Conservation (phyloP, 768 basidiomycete species). For the Pilatotrama ljubarskyi region DNA sequence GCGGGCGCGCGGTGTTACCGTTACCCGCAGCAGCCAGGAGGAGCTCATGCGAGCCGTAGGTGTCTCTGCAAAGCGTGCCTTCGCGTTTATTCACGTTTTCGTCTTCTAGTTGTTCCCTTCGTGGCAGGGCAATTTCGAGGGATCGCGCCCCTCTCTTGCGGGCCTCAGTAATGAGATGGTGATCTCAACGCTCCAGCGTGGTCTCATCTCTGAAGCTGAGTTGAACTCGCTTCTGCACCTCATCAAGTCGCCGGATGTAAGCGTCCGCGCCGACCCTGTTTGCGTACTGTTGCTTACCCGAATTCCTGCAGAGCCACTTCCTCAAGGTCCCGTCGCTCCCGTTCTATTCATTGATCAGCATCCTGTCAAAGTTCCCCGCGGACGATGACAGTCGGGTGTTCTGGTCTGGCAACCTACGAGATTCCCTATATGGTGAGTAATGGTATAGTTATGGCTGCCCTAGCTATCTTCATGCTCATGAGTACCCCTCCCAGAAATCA, state of each 20-base stretch:
- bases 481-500: constrained; percentile 34
- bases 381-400: constrained; percentile 77
- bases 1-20: constrained; percentile 79
- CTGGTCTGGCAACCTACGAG: constrained; percentile 63
- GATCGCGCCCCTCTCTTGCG: constrained; percentile 64
- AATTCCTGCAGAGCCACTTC: constrained; percentile 66
- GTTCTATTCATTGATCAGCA: constrained; percentile 74
- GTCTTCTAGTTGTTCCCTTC: constrained; percentile 68
- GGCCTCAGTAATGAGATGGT: constrained; percentile 60
- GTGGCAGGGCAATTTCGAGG: constrained; percentile 77
- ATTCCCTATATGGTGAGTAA: constrained; percentile 64
- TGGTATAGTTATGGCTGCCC: background rate
- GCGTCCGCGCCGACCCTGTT: too few species aligned
- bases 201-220: constrained; percentile 67
- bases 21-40: constrained; percentile 77
- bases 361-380: constrained; percentile 75
- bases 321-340: constrained; percentile 82
- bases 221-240: constrained; percentile 66
- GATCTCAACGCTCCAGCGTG: constrained; percentile 59
- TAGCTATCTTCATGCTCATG: background rate
- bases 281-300: background rate
- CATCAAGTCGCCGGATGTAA: constrained; percentile 75
- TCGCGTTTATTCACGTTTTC: background rate
- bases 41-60: constrained; percentile 81
- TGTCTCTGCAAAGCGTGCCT: background rate